A percentile compares a stretch with the other conserved stretches of the same genome.
phyloP scores from a whole-genome alignment of 1,284 basidiomycete genomes.

The Paramarasmius palmivorus region DNA sequence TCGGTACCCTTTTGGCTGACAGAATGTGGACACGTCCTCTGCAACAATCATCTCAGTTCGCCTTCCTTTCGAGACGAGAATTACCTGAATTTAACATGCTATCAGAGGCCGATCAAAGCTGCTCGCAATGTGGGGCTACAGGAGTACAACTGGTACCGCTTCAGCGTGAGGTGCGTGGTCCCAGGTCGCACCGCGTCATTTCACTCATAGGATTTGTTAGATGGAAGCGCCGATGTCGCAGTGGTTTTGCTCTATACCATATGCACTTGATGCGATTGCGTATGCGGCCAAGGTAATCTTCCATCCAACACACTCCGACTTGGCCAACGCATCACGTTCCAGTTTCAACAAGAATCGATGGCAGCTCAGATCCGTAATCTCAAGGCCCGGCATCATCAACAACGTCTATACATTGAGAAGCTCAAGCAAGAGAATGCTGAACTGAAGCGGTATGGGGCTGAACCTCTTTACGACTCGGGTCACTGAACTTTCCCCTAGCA shows the following conservation, averaged over 20 bases:
- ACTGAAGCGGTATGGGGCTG: constrained; percentile 50
- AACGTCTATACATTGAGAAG: constrained; percentile 50
- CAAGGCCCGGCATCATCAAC: constrained; percentile 52
- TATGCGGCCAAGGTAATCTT: constrained; percentile 60
- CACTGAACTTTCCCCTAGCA: constrained; percentile 32
- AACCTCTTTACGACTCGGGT: background rate
- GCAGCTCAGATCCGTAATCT: constrained; percentile 64
- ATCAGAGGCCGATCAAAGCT: constrained; percentile 69
- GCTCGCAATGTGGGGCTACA: constrained; percentile 60
- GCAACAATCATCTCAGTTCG: constrained; percentile 80
- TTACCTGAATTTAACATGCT: background rate
- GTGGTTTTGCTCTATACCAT: constrained; percentile 71
- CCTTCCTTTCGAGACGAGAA: constrained; percentile 10
- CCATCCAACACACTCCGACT: constrained; percentile 9
- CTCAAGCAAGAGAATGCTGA: constrained; percentile 48
- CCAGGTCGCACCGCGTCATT: background rate
- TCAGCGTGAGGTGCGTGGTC: constrained; percentile 62
- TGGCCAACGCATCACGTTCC: constrained; percentile 7
- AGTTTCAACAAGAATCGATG: constrained; percentile 82
- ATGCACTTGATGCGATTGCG: constrained; percentile 60
- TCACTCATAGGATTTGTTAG: constrained; percentile 33
- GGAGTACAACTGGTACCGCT: constrained; percentile 70
- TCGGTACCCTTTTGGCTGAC: constrained; percentile 82
- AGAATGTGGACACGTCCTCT: constrained; percentile 80
- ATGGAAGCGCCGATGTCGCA: constrained; percentile 76